Conservation (phyloP, 1,284 basidiomycete genomes). For the Ceratobasidium theobromae region DNA sequence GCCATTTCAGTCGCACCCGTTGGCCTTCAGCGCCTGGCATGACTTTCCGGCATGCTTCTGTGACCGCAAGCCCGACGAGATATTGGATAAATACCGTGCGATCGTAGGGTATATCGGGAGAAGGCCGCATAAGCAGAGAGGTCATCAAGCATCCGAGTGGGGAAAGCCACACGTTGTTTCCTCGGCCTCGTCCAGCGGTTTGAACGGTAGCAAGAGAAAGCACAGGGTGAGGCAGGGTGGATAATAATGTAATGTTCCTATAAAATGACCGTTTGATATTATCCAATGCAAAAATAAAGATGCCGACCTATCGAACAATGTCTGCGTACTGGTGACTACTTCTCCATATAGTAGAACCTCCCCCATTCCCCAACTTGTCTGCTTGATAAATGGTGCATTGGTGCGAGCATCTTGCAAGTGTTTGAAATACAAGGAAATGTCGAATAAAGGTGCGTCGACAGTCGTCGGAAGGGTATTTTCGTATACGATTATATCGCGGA, state of each 20-base stretch:
- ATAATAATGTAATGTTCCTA: constrained; percentile 79
- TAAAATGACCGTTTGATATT: not conserved
- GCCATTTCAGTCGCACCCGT: constrained; percentile 89
- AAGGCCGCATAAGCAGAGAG: constrained; percentile 71
- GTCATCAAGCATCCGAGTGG: constrained; percentile 88
- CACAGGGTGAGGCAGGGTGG: constrained; percentile 69
- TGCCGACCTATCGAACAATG: constrained; percentile 86
- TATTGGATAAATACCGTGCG: constrained; percentile 96
- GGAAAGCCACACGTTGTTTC: constrained; percentile 91
- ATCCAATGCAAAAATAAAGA: not conserved
- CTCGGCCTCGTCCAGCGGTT: constrained; percentile 85
- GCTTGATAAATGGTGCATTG: constrained; percentile 40
- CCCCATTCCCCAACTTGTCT: constrained; percentile 60
- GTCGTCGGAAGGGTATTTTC: constrained; percentile 38
- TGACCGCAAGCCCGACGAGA: constrained; percentile 86
- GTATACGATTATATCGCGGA: constrained; percentile 42
- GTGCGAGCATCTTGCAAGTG: constrained; percentile 41
- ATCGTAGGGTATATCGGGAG: constrained; percentile 45
- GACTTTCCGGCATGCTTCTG: constrained; percentile 68
- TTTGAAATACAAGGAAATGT: constrained; percentile 46
- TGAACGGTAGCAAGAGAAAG: constrained; percentile 87
- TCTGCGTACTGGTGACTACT: constrained; percentile 92
- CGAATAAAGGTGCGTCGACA: constrained; percentile 49
- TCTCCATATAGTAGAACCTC: constrained; percentile 85
- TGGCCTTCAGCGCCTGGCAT: constrained; percentile 59